phyloP scores from a whole-genome alignment of 306 rosid species.

The Citrullus amarus region DNA sequence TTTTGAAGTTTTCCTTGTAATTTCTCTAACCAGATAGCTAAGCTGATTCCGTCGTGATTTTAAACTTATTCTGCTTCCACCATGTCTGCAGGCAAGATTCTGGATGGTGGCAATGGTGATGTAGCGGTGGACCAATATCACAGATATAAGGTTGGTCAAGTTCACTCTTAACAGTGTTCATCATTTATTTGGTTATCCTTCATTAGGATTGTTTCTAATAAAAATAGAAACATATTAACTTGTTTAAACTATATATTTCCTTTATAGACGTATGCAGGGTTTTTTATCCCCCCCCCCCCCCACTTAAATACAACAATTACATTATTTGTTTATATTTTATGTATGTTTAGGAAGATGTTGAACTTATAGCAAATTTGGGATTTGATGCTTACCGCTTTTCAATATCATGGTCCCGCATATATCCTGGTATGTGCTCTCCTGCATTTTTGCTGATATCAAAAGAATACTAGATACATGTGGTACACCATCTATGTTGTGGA shows the following conservation, averaged over 20 bases:
- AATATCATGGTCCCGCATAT: conserved; percentile 89
- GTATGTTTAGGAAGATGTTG: conserved; percentile 70
- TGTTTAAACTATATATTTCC: neutral
- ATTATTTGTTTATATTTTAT: neutral
- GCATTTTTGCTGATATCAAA: conserved; percentile 1
- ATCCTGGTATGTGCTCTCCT: conserved; percentile 52
- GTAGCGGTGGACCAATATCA: conserved; percentile 89
- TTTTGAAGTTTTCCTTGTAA: neutral
- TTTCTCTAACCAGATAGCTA: neutral
- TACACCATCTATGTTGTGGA: neutral
- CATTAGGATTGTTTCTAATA: neutral
- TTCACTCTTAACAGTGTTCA: neutral
- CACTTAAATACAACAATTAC: neutral
- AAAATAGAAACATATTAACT: neutral
- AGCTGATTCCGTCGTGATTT: conserved; percentile 1
- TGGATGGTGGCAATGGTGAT: conserved; percentile 74
- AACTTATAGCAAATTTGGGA: conserved; percentile 80
- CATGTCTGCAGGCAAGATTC: conserved; percentile 47
- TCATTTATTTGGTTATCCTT: neutral
- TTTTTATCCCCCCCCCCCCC: too few species aligned
- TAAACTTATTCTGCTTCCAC: neutral
- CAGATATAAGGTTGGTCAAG: conserved; percentile 57
- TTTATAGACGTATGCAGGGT: neutral
- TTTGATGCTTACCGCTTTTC: conserved; percentile 82
- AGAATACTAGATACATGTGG: neutral